Evolutionary conservation across 108 stramenopile species (phyloP).

Genomic region (Schizochytrium sp.): DNA sequence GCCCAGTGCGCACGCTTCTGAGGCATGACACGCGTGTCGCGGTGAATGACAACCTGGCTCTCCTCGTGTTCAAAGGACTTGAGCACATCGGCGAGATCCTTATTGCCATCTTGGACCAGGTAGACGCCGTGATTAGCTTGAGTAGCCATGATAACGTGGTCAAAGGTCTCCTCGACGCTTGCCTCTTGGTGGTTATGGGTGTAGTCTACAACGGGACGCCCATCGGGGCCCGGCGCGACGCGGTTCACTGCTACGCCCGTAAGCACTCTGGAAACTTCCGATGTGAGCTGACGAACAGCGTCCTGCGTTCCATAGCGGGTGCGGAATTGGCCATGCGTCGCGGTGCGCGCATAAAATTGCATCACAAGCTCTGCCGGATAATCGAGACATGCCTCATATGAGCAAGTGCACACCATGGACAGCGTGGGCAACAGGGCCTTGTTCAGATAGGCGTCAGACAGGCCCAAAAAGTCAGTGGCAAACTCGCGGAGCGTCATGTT

Average conservation of each 20-base stretch:
- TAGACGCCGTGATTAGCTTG: neutral
- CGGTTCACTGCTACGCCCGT: neutral
- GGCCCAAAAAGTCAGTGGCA: neutral
- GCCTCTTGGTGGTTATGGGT: neutral
- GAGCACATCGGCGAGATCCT: neutral
- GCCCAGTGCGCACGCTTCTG: neutral
- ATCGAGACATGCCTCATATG: neutral
- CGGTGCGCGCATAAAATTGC: neutral
- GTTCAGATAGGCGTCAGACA: neutral
- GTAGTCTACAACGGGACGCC: neutral
- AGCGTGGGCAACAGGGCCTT: neutral
- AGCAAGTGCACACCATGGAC: conserved; percentile 12
- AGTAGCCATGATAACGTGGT: neutral
- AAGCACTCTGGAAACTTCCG: neutral
- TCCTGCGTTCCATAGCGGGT: neutral
- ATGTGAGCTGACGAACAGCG: neutral
- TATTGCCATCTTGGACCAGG: neutral
- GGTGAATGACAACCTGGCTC: conserved; percentile 8
- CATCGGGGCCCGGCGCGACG: neutral
- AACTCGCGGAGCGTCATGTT: neutral
- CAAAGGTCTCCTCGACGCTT: neutral
- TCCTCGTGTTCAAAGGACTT: neutral
- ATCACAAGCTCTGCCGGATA: neutral
- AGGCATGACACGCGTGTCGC: neutral
- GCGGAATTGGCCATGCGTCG: neutral